Evolutionary conservation across 257 asterid species (phyloP).

Genomic region (Fraxinus anomala): DNA sequence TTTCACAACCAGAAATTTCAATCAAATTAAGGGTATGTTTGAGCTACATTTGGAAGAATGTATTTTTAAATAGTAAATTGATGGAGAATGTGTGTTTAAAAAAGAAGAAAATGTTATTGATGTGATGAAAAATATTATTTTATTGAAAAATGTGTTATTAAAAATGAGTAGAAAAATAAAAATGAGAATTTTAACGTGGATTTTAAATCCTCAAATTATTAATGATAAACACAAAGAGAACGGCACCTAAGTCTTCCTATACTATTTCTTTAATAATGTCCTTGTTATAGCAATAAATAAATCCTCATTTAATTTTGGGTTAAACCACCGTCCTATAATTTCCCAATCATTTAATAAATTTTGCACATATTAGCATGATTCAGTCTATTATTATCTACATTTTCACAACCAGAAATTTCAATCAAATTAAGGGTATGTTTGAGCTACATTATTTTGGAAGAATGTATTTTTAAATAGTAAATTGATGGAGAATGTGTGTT

Average conservation of each 20-base stretch:
- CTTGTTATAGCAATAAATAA: conserved; percentile 19
- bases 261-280: conserved; percentile 31
- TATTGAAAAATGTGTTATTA: too few species aligned
- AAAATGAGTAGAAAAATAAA: too few species aligned
- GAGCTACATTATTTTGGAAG: too few species aligned
- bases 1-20: background rate
- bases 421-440: background rate
- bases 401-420: background rate
- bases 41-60: too few species aligned
- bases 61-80: too few species aligned
- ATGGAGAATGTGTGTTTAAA: too few species aligned
- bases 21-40: background rate
- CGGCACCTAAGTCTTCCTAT: conserved; percentile 32
- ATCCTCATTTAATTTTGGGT: conserved; percentile 6
- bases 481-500: too few species aligned
- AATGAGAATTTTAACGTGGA: too few species aligned
- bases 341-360: conserved; percentile 19
- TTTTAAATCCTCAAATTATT: background rate
- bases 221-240: too few species aligned
- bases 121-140: too few species aligned
- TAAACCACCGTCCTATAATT: background rate
- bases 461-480: too few species aligned
- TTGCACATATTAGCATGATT: background rate
- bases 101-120: too few species aligned
- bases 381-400: background rate